These are phyloP conservation scores for Nigrospora oryzae DNA, from an alignment of 2,329 filamentous ascomycete genomes.

Conservation along the genomic window DNA sequence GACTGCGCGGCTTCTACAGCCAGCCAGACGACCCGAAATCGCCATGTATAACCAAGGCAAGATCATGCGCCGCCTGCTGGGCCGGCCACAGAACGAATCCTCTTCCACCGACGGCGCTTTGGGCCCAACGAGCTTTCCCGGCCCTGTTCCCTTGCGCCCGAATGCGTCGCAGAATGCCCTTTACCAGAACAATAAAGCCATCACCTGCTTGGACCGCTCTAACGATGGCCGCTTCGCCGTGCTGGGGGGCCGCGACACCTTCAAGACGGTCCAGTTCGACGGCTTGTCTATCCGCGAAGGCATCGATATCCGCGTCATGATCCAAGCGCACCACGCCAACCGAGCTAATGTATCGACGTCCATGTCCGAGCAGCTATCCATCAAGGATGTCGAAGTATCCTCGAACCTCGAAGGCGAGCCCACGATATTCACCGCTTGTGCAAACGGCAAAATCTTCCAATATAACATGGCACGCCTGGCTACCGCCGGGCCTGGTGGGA, in stretches of 20 bases:
- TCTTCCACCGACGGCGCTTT: slow-evolving; percentile 33
- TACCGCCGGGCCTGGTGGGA: slow-evolving; percentile 27
- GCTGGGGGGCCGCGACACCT: slow-evolving; percentile 49
- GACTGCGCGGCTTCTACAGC: slow-evolving; percentile 14
- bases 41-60: slow-evolving; percentile 45
- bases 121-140: slow-evolving; percentile 36
- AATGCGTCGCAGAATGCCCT: slow-evolving; percentile 46
- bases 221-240: slow-evolving; percentile 47
- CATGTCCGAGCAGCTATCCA: slow-evolving; percentile 50
- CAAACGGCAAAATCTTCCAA: slow-evolving; percentile 55
- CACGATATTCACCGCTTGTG: slow-evolving; percentile 54
- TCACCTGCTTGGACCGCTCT: slow-evolving; percentile 50
- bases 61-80: slow-evolving; percentile 54
- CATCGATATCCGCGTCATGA: slow-evolving; percentile 48
- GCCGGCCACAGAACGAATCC: slow-evolving; percentile 40
- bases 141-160: slow-evolving; percentile 37
- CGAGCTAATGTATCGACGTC: slow-evolving; percentile 29
- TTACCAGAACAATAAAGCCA: slow-evolving; percentile 42
- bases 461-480: slow-evolving; percentile 50
- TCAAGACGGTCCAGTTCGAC: slow-evolving; percentile 52
- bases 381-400: slow-evolving; percentile 53
- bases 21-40: slow-evolving; percentile 9
- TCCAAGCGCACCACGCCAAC: slow-evolving; percentile 38
- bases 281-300: slow-evolving; percentile 45
- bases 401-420: slow-evolving; percentile 33